Evolutionary conservation across 352 stramenopile genomes (phyloP), one percentile per base, ranked within the genome.

Genomic region (Phytopythium ostracodes): DNA sequence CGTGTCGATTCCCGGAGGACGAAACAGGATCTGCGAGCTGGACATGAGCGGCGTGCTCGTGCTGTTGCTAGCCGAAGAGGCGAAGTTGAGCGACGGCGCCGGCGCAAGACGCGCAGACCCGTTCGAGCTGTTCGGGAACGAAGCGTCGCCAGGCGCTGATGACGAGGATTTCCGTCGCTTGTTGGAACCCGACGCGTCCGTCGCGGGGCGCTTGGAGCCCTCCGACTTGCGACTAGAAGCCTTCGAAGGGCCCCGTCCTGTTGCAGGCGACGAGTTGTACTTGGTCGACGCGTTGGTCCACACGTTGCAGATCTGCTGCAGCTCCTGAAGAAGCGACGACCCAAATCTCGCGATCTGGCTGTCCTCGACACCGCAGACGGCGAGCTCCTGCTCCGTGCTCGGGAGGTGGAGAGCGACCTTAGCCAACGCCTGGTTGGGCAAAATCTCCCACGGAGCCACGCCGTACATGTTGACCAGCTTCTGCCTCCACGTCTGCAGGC

Each of bases 381-480:
- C 67, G 9, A 91, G 75, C 60, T 91, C 79, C 58, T 88, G 70
- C 35, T 79, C 73, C 1, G 63, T 84, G 24, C 66, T 72, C 10
- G 81, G 81, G 59, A 81, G 68, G 56, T 79, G 81, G 14, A 89
- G 71, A 6, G 84, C 79, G 27, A 94, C 74, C 57, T 88, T 87
- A n/a, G 82, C 84, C 22, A 93, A 63, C 36, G 81, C 79, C 47
- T 82, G 65, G 64, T 89, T 93, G 52, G 84, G 73, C 52, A 91
- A 25, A 43, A 93, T 89, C 24, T 91, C 84, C 77, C 76, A 91
- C 14, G 84, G 84, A 12, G 73, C 72, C 11, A 87, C 68, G 50
- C 79, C 77, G 43, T 88, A 87, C 64, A 86, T 81, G 63, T 86
- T 83, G 22, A 93, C 84, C 8, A 91, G 75, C 67, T 89, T 88